phyloP scores from a whole-genome alignment of 2,329 filamentous ascomycete genomes.

The Helotiales sp. region DNA sequence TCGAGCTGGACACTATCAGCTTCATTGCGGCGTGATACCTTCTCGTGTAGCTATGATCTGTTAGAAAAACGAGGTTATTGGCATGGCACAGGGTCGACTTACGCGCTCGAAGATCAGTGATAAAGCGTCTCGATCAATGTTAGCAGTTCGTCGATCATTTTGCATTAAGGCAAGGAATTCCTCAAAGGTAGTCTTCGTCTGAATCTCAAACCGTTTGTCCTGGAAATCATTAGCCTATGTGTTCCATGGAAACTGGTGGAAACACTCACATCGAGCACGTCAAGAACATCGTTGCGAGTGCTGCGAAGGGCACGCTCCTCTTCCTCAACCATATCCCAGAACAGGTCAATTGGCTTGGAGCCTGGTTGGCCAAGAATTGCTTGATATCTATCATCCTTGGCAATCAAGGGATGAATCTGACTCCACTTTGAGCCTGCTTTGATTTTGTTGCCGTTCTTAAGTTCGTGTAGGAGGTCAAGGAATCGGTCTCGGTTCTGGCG shows the following conservation, averaged over 20 bases:
- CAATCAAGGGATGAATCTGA: slow-evolving; percentile 74
- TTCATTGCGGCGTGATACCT: slow-evolving; percentile 79
- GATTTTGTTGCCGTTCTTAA: slow-evolving; percentile 78
- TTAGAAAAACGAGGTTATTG: slow-evolving; percentile 34
- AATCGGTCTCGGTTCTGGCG: slow-evolving; percentile 87
- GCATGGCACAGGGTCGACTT: slow-evolving; percentile 41
- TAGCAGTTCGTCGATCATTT: slow-evolving; percentile 85
- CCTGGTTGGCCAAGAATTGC: slow-evolving; percentile 84
- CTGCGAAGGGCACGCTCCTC: slow-evolving; percentile 86
- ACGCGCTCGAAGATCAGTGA: slow-evolving; percentile 83
- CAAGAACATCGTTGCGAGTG: slow-evolving; percentile 80
- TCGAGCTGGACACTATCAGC: slow-evolving; percentile 84
- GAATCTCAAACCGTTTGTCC: slow-evolving; percentile 93
- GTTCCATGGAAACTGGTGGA: not conserved
- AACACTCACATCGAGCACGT: slow-evolving; percentile 80
- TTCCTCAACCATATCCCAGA: slow-evolving; percentile 95
- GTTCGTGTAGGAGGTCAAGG: slow-evolving; percentile 72
- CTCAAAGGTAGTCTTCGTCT: slow-evolving; percentile 82
- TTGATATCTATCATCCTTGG: slow-evolving; percentile 81
- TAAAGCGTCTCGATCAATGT: slow-evolving; percentile 80
- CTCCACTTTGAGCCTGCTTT: slow-evolving; percentile 92
- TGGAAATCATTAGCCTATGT: slow-evolving; percentile 51
- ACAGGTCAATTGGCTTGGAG: slow-evolving; percentile 86
- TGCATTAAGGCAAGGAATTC: slow-evolving; percentile 85
- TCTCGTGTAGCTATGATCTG: slow-evolving; percentile 72